Evolutionary conservation across 148 eudicot genomes (phyloP).

Genomic region (Nyssa sinensis): DNA sequence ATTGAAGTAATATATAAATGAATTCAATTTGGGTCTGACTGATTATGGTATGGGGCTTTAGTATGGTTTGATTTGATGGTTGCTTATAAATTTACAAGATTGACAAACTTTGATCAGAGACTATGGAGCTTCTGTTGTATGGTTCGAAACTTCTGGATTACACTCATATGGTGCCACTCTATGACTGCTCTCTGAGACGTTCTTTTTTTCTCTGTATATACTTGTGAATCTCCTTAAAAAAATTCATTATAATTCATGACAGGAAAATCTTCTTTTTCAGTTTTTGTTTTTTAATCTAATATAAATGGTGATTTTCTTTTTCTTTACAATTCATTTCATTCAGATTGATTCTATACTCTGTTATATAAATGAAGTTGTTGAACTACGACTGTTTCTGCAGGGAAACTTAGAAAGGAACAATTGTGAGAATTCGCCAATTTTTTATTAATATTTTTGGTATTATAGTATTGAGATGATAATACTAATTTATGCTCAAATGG

Average conservation of each 20-base stretch:
- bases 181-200: not conserved
- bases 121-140: not conserved
- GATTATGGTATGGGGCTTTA: not conserved
- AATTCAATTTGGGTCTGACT: too few relatives aligned
- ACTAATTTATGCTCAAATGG: not conserved
- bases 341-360: constrained; percentile 3
- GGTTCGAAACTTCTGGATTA: not conserved
- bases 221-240: not conserved
- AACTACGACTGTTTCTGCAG: constrained; percentile 6
- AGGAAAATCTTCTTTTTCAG: not conserved
- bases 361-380: too few relatives aligned
- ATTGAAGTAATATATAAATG: too few relatives aligned
- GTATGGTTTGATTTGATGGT: not conserved
- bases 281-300: not conserved
- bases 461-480: not conserved
- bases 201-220: too few relatives aligned
- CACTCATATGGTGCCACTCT: not conserved
- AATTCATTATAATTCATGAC: not conserved
- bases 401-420: constrained; percentile 5
- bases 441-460: too few relatives aligned
- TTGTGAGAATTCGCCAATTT: not conserved
- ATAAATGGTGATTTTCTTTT: not conserved
- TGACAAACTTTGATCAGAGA: too few relatives aligned
- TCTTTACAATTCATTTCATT: not conserved
- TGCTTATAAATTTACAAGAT: too few relatives aligned